Conservation (phyloP, 2,329 filamentous ascomycete species). For the Sclerotinia minor region DNA sequence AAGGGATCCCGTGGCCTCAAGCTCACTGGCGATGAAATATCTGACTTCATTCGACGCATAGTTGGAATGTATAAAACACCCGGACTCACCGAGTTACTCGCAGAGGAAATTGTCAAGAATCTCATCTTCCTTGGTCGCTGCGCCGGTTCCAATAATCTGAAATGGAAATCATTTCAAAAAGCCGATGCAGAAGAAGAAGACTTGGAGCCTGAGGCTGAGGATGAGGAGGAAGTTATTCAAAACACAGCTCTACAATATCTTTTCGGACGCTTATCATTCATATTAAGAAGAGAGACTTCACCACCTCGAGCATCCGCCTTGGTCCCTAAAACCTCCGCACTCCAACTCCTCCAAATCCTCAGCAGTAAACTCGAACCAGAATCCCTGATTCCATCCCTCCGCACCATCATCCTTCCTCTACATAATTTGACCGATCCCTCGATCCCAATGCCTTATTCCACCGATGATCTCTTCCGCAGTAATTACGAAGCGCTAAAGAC, state of each 20-base stretch:
- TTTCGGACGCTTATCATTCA: slow-evolving; percentile 73
- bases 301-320: slow-evolving; percentile 62
- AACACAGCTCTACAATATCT: slow-evolving; percentile 68
- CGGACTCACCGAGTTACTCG: slow-evolving; percentile 71
- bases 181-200: slow-evolving; percentile 45
- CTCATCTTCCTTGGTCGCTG: slow-evolving; percentile 76
- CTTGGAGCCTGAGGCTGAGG: slow-evolving; percentile 43
- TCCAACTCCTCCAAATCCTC: slow-evolving; percentile 72
- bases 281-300: slow-evolving; percentile 73
- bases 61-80: slow-evolving; percentile 60
- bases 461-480: slow-evolving; percentile 67
- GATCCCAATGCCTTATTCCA: slow-evolving; percentile 69
- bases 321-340: slow-evolving; percentile 71
- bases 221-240: slow-evolving; percentile 39
- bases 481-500: slow-evolving; percentile 70
- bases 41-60: slow-evolving; percentile 54
- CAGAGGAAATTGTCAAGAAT: slow-evolving; percentile 75
- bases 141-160: slow-evolving; percentile 58
- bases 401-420: slow-evolving; percentile 65
- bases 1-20: slow-evolving; percentile 69
- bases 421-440: slow-evolving; percentile 81
- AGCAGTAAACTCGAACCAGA: slow-evolving; percentile 59
- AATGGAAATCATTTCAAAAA: slow-evolving; percentile 48
- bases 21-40: slow-evolving; percentile 64
- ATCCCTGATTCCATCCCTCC: slow-evolving; percentile 62